Base-by-base conservation (phyloP, 148 eudicot species). In the Talinum fruticosum region DNA sequence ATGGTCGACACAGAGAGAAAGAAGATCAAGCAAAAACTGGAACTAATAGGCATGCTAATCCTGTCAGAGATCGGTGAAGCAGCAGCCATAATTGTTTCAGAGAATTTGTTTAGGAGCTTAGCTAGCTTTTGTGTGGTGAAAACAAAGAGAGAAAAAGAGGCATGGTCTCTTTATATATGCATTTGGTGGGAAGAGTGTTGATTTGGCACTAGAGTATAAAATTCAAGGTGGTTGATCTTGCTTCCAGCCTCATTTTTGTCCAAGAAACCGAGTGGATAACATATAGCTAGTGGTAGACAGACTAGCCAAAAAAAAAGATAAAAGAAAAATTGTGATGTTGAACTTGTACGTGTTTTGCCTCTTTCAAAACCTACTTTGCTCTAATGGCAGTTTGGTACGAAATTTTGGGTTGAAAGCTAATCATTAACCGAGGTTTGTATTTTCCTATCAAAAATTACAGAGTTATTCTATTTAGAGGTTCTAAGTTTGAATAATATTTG, bases 251-350 rank as follows among this genome's bases (percentile, higher is more conserved):
- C 28, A 59, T 59, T 59, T 59, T 59, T 59, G 28, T 6, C 2
- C 64, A 59, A 59, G 64, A 59, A 59, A 59, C 64, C 64, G 64
- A 59, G 64, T 59, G 64, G 29, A 59, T 59, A n/a, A 59, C n/a
- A n/a, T n/a, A n/a, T n/a, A n/a, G n/a, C n/a, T 59, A 23, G 64
- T 59, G 64, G 28, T 59, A 59, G 64, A 59, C 64, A 59, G 29
- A n/a, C 29, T n/a, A 59, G 64, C 29, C 7, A 59, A n/a, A n/a
- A 51, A 59, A 59, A 59, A n/a, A 24, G 12, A n/a, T n/a, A n/a
- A n/a, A n/a, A 59, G 64, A 59, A 59, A n/a, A 59, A n/a, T 59
- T 59, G 18, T 23, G 28, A 8, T 59, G 10, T n/a, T n/a, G n/a
- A n/a, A n/a, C n/a, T n/a, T n/a, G n/a, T n/a, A n/a, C n/a, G 26